Conservation (phyloP, 2,329 filamentous ascomycete genomes). For the Aquanectria penicillioides region DNA sequence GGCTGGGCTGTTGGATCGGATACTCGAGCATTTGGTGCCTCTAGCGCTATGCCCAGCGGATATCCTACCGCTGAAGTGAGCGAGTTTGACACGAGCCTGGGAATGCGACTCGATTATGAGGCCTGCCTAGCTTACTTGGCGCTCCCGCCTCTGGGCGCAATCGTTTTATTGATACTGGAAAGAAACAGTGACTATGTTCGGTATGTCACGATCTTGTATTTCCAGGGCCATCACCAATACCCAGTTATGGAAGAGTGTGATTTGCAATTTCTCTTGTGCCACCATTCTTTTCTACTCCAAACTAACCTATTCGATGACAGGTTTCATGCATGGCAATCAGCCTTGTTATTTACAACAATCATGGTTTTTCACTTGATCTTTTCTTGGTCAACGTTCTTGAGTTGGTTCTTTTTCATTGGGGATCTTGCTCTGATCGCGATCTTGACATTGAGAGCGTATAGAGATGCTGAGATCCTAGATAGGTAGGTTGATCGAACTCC, state of each 20-base stretch:
- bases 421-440: constrained; percentile 82
- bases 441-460: constrained; percentile 82
- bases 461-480: constrained; percentile 77
- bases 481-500: constrained; percentile 54
- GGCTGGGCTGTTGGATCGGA: constrained; percentile 41
- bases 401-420: constrained; percentile 81
- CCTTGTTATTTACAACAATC: constrained; percentile 79
- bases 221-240: not conserved
- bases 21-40: constrained; percentile 33
- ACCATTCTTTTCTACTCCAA: not conserved
- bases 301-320: constrained; percentile 53
- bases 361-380: constrained; percentile 86
- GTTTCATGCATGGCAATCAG: constrained; percentile 97
- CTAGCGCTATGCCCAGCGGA: constrained; percentile 46
- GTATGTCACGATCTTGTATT: constrained; percentile 57
- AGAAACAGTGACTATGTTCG: constrained; percentile 97
- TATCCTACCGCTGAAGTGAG: constrained; percentile 66
- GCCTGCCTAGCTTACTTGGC: constrained; percentile 89
- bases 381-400: constrained; percentile 84
- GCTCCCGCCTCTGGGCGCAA: constrained; percentile 85
- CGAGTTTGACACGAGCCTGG: constrained; percentile 91
- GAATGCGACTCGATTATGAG: constrained; percentile 87
- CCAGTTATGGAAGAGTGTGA: too few species aligned
- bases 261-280: not conserved
- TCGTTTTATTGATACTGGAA: constrained; percentile 86